Evolutionary conservation across 805 yeast species (phyloP).

Genomic region (Candida maltosa): DNA sequence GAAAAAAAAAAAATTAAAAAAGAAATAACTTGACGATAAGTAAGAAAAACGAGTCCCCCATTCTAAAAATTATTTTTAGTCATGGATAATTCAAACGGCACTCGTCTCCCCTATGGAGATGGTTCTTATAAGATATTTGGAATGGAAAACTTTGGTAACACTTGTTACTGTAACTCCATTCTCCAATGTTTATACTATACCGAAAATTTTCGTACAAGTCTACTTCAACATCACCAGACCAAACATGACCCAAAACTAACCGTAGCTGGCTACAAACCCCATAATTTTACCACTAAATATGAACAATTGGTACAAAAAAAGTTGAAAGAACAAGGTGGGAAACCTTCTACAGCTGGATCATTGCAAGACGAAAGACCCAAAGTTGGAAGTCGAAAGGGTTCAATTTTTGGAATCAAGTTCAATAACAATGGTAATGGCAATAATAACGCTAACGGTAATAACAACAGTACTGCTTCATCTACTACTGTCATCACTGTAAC

Average conservation of each 20-base stretch:
- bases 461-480: constrained; percentile 2
- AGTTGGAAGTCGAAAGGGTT: constrained; percentile 27
- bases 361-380: constrained; percentile 8
- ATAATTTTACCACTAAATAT: constrained; percentile 36
- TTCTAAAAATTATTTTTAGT: too few relatives aligned
- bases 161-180: constrained; percentile 93
- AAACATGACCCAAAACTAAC: constrained; percentile 29
- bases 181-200: constrained; percentile 84
- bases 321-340: constrained; percentile 22
- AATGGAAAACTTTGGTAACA: constrained; percentile 83
- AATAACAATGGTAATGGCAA: too few relatives aligned
- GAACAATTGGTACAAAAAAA: constrained; percentile 36
- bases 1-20: too few relatives aligned
- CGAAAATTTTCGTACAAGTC: constrained; percentile 52
- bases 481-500: constrained; percentile 2
- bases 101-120: constrained; percentile 48
- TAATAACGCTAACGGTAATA: too few relatives aligned
- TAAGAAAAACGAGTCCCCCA: too few relatives aligned
- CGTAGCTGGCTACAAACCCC: constrained; percentile 29
- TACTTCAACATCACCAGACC: constrained; percentile 26
- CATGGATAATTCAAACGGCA: too few relatives aligned
- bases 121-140: constrained; percentile 73
- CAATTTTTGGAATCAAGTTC: constrained; percentile 40
- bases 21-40: too few relatives aligned
- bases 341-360: not conserved